These are phyloP conservation scores for Lentinula sp. DNA, from an alignment of 768 basidiomycete genomes.

Conservation along the genomic window DNA sequence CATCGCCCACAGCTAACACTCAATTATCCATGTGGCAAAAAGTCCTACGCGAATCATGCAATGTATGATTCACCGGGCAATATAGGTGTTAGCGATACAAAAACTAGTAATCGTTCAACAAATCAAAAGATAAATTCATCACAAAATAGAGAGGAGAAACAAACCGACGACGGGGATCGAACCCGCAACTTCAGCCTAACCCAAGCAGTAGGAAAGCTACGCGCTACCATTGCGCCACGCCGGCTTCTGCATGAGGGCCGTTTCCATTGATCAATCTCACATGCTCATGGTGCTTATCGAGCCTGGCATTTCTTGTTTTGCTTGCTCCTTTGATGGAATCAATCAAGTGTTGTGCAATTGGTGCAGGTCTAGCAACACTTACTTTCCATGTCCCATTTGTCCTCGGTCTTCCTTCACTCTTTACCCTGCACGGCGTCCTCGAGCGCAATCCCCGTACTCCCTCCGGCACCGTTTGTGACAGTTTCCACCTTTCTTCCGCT, in stretches of 20 bases:
- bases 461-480: slow-evolving; percentile 59
- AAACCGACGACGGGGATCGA: slow-evolving; percentile 5
- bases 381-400: slow-evolving; percentile 83
- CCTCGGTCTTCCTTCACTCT: slow-evolving; percentile 62
- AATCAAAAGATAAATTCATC: no score
- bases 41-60: no score
- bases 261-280: no score
- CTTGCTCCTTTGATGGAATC: slow-evolving; percentile 22
- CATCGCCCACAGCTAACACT: no score
- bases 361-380: slow-evolving; percentile 69
- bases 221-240: slow-evolving; percentile 5
- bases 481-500: slow-evolving; percentile 45
- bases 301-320: no score
- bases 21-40: no score
- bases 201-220: background rate
- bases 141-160: no score
- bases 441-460: slow-evolving; percentile 60
- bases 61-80: no score
- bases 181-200: slow-evolving; percentile 1
- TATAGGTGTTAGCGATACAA: no score
- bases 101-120: no score
- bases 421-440: slow-evolving; percentile 68
- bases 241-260: no score
- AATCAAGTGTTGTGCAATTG: slow-evolving; percentile 67
- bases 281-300: no score